These are phyloP conservation scores for Pestalotiopsis sp. DNA, from an alignment of 2,329 filamentous ascomycete species.

Conservation along the genomic window DNA sequence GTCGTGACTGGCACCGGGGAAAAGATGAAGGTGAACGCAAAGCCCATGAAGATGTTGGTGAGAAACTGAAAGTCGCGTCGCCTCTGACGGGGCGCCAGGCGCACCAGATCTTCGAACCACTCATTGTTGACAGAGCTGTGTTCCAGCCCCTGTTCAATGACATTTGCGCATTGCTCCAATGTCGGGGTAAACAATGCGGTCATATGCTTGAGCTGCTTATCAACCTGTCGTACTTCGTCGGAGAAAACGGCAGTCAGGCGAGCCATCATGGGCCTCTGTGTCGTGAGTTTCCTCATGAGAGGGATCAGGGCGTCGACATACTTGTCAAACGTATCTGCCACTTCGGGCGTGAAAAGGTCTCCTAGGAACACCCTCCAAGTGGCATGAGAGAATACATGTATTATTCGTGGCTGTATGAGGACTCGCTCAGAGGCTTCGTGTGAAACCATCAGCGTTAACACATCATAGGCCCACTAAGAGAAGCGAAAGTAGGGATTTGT, in stretches of 20 bases:
- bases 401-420: background rate
- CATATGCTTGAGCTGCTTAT: background rate
- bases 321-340: background rate
- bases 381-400: background rate
- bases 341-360: background rate
- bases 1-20: background rate
- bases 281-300: background rate
- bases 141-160: background rate
- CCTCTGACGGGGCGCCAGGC: background rate
- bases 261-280: background rate
- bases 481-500: background rate
- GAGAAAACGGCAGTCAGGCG: background rate
- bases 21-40: constrained; percentile 2
- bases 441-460: background rate
- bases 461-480: background rate
- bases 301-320: background rate
- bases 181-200: background rate
- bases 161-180: background rate
- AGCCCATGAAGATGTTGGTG: constrained; percentile 4
- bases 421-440: background rate
- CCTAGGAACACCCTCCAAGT: background rate
- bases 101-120: background rate
- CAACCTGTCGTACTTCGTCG: background rate
- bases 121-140: background rate
- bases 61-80: background rate